These are phyloP conservation scores for Dalechampia spathulata DNA, from an alignment of 441 rosid species.

Conservation along the genomic window DNA sequence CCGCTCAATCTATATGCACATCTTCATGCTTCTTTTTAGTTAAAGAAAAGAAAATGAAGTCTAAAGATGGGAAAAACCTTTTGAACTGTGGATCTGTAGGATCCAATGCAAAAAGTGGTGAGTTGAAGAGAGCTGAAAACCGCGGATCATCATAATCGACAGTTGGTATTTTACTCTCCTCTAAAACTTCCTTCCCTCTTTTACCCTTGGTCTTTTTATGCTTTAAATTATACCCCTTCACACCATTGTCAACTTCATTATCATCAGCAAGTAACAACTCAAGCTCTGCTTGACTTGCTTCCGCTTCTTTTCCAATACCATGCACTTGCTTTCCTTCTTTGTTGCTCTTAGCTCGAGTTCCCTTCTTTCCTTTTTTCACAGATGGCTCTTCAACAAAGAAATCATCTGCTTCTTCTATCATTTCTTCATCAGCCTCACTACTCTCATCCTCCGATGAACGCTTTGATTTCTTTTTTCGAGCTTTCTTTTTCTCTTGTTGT, in stretches of 20 bases:
- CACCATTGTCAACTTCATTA: conserved; percentile 42
- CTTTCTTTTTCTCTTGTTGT: conserved; percentile 62
- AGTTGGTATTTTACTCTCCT: conserved; percentile 62
- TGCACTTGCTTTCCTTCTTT: conserved; percentile 3
- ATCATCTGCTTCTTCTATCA: conserved; percentile 45
- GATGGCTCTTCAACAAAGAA: conserved; percentile 64
- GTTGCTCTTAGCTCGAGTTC: conserved; percentile 7
- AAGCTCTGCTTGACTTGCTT: conserved; percentile 74
- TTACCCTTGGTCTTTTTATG: conserved; percentile 56
- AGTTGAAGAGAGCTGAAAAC: conserved; percentile 48
- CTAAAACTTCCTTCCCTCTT: conserved; percentile 37
- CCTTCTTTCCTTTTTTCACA: conserved; percentile 22
- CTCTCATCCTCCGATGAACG: conserved; percentile 49
- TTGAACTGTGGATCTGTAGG: conserved; percentile 95
- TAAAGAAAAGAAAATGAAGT: background rate
- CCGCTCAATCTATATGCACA: background rate
- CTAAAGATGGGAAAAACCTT: conserved; percentile 36
- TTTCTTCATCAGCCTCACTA: conserved; percentile 33
- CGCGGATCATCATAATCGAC: conserved; percentile 53
- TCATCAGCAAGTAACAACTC: conserved; percentile 83
- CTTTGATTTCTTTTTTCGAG: conserved; percentile 48
- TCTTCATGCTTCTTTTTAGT: too few relatives aligned
- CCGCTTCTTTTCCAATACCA: conserved; percentile 31
- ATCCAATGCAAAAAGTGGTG: conserved; percentile 69
- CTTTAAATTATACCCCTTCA: conserved; percentile 74